These are phyloP conservation scores for Furcasterigmium furcatum DNA, from an alignment of 2,329 filamentous ascomycete genomes.

Conservation along the genomic window DNA sequence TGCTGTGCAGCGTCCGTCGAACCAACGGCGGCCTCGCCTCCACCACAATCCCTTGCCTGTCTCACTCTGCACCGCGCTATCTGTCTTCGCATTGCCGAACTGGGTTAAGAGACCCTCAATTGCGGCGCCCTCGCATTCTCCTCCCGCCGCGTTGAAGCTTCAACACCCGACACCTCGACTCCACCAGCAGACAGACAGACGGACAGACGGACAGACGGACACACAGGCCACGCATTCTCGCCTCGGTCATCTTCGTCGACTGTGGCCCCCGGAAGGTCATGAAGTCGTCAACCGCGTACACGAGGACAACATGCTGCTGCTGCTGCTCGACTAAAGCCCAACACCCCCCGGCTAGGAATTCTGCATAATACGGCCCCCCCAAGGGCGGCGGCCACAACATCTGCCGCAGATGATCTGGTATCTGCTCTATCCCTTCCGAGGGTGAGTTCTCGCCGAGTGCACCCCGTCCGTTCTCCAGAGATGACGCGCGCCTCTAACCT, in stretches of 20 bases:
- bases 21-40: too few relatives aligned
- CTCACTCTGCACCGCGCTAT: background rate
- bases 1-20: too few relatives aligned
- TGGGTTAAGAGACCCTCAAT: background rate
- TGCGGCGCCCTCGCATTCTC: background rate
- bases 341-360: background rate
- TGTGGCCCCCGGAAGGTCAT: background rate
- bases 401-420: slow-evolving; percentile 65
- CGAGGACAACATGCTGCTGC: background rate
- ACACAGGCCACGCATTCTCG: too few relatives aligned
- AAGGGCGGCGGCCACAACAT: slow-evolving; percentile 3
- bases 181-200: background rate
- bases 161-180: background rate
- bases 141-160: too few relatives aligned
- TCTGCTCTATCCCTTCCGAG: slow-evolving; percentile 72
- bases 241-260: too few relatives aligned
- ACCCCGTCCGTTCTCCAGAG: background rate
- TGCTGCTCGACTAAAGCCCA: background rate
- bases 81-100: background rate
- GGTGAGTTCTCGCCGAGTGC: too few relatives aligned
- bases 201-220: background rate
- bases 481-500: background rate
- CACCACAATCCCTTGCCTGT: too few relatives aligned
- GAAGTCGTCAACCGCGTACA: background rate
- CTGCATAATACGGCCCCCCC: background rate